phyloP scores from a whole-genome alignment of 257 asterid species.

The Solanum dulcamara region DNA sequence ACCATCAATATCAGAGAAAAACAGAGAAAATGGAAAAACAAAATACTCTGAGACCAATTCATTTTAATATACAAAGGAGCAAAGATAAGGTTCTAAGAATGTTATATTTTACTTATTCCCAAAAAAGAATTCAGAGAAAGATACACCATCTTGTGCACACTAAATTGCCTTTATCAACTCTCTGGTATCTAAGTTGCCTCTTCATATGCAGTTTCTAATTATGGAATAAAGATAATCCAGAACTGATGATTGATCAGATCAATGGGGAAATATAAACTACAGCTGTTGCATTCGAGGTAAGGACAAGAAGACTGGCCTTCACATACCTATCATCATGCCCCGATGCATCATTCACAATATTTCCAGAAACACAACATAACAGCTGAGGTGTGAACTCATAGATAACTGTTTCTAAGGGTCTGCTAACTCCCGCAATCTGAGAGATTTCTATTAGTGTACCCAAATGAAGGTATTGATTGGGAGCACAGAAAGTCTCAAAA shows the following conservation, averaged over 20 bases:
- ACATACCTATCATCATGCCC: not conserved
- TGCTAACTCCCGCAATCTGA: not conserved
- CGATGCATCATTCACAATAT: not conserved
- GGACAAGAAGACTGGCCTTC: not conserved
- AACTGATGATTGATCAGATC: not conserved
- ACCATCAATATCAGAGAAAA: slow-evolving; percentile 13
- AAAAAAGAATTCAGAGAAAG: not conserved
- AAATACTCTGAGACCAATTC: not conserved
- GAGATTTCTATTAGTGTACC: not conserved
- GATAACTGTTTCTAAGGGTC: not conserved
- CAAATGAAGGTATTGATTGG: not conserved
- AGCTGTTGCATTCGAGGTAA: not conserved
- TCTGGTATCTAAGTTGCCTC: not conserved
- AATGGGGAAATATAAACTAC: not conserved
- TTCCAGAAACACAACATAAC: not conserved
- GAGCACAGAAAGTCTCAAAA: not conserved
- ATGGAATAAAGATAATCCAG: not conserved
- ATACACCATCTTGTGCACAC: not conserved
- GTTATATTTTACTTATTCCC: not conserved
- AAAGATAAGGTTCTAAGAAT: not conserved
- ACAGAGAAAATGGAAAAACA: not conserved
- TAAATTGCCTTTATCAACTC: not conserved
- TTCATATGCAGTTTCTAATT: not conserved
- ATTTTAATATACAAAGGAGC: not conserved
- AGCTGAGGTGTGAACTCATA: not conserved